phyloP scores from a whole-genome alignment of 306 rosid species.

The Corylus americana region DNA sequence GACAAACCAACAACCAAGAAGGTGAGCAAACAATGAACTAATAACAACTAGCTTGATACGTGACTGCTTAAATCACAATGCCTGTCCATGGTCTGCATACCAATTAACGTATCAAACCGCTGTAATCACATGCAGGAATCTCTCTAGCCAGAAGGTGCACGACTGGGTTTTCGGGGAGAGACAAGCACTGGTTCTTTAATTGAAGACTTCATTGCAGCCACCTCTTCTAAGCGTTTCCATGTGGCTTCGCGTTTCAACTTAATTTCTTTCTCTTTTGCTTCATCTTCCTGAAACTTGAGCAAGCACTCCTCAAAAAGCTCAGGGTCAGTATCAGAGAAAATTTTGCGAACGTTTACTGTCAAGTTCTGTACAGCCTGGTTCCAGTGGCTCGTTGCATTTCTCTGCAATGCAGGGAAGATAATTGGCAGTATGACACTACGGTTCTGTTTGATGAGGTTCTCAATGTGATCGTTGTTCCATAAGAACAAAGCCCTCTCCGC shows the following conservation, averaged over 20 bases:
- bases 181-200: conserved; percentile 77
- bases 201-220: conserved; percentile 73
- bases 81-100: conserved; percentile 21
- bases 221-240: conserved; percentile 90
- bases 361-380: conserved; percentile 91
- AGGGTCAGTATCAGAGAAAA: conserved; percentile 70
- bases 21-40: conserved; percentile 21
- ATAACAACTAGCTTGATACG: conserved; percentile 23
- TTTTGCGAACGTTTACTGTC: conserved; percentile 82
- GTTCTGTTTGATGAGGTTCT: conserved; percentile 78
- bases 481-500: conserved; percentile 96
- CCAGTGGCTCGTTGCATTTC: conserved; percentile 81
- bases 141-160: conserved; percentile 55
- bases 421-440: conserved; percentile 72
- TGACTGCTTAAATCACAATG: conserved; percentile 28
- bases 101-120: conserved; percentile 20
- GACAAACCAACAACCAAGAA: conserved; percentile 18
- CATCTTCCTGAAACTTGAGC: conserved; percentile 69
- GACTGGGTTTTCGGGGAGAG: conserved; percentile 54
- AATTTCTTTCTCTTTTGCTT: conserved; percentile 53
- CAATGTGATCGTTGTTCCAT: conserved; percentile 92
- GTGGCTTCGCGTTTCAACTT: conserved; percentile 58
- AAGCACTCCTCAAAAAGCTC: conserved; percentile 79
- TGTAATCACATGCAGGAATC: conserved; percentile 13
- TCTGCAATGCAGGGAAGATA: conserved; percentile 81